These are phyloP conservation scores for Aegilops sharonensis DNA, from an alignment of 176 grass and related monocot genomes.

Conservation along the genomic window DNA sequence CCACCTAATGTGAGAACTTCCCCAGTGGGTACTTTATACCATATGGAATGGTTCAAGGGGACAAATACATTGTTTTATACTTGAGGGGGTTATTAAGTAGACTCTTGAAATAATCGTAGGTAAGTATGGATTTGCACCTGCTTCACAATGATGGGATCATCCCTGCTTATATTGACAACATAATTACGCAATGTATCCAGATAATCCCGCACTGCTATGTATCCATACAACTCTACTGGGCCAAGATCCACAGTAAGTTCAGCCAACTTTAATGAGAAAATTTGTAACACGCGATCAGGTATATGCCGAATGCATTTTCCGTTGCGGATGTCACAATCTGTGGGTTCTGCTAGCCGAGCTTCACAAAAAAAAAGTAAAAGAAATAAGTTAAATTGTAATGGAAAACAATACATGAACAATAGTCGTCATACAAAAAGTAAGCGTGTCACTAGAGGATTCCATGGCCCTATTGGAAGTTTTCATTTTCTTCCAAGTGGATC, in stretches of 20 bases:
- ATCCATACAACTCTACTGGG: conserved; percentile 2
- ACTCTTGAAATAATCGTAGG: not conserved
- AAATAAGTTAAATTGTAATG: not conserved
- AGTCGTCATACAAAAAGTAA: not conserved
- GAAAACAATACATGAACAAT: not conserved
- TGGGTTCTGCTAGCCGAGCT: conserved; percentile 3
- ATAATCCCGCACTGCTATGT: not conserved
- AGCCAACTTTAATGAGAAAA: conserved; percentile 13
- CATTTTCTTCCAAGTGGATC: not conserved
- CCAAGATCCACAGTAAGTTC: not conserved
- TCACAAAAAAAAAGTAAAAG: not conserved
- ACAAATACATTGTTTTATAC: not conserved
- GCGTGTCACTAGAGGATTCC: not conserved
- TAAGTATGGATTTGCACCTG: not conserved
- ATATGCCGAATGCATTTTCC: not conserved
- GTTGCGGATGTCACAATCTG: not conserved
- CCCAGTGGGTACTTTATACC: not conserved
- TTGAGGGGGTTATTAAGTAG: not conserved
- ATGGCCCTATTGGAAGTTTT: conserved; percentile 12
- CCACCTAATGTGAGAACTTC: not conserved
- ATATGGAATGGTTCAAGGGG: not conserved
- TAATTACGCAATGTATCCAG: conserved; percentile 4
- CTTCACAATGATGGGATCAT: not conserved
- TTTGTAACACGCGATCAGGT: not conserved
- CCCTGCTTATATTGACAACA: not conserved